Evolutionary conservation across 192 early-diverging fungal genomes (phyloP).

Genomic region (Funneliformis geosporum): DNA sequence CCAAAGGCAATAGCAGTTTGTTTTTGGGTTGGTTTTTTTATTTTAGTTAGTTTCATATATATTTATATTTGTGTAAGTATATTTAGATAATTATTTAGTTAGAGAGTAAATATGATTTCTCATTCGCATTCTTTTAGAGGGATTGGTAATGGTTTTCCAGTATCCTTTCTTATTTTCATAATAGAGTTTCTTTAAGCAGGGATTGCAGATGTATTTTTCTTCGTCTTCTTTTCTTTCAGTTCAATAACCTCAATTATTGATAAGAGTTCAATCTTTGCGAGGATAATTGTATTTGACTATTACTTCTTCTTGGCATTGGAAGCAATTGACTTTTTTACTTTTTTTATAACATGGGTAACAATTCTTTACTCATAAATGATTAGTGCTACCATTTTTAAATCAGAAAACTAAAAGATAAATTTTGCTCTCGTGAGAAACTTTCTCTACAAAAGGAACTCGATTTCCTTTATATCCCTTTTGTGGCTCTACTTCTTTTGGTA

Average conservation of each 20-base stretch:
- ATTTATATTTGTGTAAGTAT: neutral
- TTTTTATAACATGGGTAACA: no score
- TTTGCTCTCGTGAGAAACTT: no score
- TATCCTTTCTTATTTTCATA: neutral
- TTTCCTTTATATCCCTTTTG: no score
- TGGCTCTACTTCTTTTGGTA: no score
- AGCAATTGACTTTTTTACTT: neutral
- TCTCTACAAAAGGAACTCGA: no score
- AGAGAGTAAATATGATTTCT: no score
- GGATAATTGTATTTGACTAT: neutral
- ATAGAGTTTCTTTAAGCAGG: neutral
- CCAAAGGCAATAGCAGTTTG: neutral
- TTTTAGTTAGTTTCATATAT: neutral
- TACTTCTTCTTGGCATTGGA: neutral
- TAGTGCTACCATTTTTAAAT: no score
- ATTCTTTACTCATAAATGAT: no score
- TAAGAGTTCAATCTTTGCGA: neutral
- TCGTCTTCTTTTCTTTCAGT: neutral
- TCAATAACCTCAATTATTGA: constrained; percentile 11
- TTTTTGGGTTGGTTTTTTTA: constrained; percentile 4
- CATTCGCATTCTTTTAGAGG: no score
- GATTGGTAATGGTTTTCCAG: no score
- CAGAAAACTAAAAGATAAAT: no score
- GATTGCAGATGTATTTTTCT: neutral
- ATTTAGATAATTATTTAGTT: no score